Evolutionary conservation across 176 grass and related monocot genomes (phyloP), one percentile per base, ranked within the genome.

Genomic region (Carex parvula): DNA sequence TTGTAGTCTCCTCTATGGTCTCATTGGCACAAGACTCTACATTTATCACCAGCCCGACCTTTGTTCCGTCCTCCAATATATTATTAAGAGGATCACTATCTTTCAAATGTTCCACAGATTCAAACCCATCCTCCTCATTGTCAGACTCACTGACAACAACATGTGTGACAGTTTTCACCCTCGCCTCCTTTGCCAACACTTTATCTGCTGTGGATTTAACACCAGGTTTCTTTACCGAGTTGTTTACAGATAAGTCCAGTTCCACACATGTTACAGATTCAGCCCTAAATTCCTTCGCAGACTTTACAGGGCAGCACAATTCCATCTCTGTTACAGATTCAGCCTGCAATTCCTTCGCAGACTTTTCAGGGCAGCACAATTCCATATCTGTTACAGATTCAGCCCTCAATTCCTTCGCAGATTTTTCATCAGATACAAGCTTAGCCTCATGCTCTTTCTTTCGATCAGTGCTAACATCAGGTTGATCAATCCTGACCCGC

Each of bases 41-140:
- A 30, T 32, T 68, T 68, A 33, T 44, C 42, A 18, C 58, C 59
- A 63, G 60, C 22, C 33, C 30, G 6, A 41, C 9, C n/a, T 41
- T 61, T 9, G 30, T 57, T 60, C 70, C 46, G 48, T 26, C 13
- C 5, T 75, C 42, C 22, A 13, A 75, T 75, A 75, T 53, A 75
- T 26, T 53, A 26, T 52, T 42, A 77, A 54, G 39, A 77, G 73
- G 50, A 77, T 56, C 12, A 56, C 22, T 32, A 77, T 77, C 50
- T 56, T 77, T 30, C 50, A 77, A 50, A 29, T 52, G 41, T 83
- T 66, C 62, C 63, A 83, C 37, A 54, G 39, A 15, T 48, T 68
- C 60, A 50, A 17, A 20, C 14, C 13, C 16, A 50, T 44, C 63
- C 20, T 55, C 80, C 20, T 55, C 80, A 29, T 82, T 30, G 20